Conservation (phyloP, 106 monocot species). For the Gastrodia elata region DNA sequence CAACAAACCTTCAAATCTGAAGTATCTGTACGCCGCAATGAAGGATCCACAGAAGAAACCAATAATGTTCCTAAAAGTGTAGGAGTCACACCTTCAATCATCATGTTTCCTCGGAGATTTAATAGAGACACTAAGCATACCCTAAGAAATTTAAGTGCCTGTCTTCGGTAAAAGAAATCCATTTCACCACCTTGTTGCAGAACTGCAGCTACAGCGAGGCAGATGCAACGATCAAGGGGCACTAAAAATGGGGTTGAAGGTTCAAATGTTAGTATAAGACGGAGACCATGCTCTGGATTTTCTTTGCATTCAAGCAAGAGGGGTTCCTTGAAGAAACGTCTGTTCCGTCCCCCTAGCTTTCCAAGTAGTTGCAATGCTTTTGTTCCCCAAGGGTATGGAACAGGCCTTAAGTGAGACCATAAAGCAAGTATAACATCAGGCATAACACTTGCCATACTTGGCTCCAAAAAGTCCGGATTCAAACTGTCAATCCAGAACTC, state of each 20-base stretch:
- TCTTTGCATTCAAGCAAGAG: constrained; percentile 93
- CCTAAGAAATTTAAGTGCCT: constrained; percentile 80
- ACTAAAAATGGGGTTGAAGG: constrained; percentile 95
- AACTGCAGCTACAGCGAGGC: constrained; percentile 70
- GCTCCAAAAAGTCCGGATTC: constrained; percentile 98
- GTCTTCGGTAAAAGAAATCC: constrained; percentile 83
- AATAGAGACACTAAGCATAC: constrained; percentile 78
- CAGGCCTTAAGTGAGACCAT: constrained; percentile 93
- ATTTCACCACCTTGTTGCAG: constrained; percentile 52
- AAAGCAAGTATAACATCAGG: constrained; percentile 94
- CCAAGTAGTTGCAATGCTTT: constrained; percentile 90
- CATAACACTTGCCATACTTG: constrained; percentile 99
- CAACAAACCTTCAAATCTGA: constrained; percentile 70
- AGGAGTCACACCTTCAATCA: constrained; percentile 44
- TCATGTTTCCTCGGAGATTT: constrained; percentile 66
- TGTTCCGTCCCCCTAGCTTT: constrained; percentile 95
- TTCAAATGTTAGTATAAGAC: constrained; percentile 93
- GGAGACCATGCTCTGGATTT: constrained; percentile 97
- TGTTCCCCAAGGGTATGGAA: constrained; percentile 91
- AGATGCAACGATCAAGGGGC: constrained; percentile 84
- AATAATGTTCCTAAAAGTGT: constrained; percentile 58
- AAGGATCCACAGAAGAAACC: constrained; percentile 75
- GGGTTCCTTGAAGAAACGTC: constrained; percentile 91
- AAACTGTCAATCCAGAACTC: constrained; percentile 99
- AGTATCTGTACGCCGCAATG: constrained; percentile 53